These are phyloP conservation scores for Pichia manshurica DNA, from an alignment of 805 yeast species.

Conservation along the genomic window DNA sequence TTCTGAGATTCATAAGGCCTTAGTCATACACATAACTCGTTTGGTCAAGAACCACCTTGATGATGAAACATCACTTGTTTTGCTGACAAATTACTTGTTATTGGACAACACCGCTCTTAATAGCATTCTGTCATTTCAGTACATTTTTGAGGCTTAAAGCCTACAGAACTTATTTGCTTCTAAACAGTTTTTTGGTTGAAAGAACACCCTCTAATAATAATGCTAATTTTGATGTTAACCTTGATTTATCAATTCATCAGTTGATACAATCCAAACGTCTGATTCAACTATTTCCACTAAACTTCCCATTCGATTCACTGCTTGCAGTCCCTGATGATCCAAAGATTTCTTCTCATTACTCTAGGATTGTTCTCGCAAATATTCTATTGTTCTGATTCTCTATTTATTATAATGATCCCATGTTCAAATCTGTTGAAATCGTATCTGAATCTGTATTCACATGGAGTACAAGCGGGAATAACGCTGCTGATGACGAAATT, in stretches of 20 bases:
- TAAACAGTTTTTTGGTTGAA: constrained; percentile 15
- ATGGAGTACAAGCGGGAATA: constrained; percentile 14
- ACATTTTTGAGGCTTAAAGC: constrained; percentile 18
- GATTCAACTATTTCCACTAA: constrained; percentile 26
- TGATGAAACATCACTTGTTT: constrained; percentile 25
- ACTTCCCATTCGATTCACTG: constrained; percentile 21
- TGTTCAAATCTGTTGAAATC: background rate
- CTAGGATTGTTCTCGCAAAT: constrained; percentile 19
- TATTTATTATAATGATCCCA: constrained; percentile 10
- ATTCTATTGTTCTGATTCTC: constrained; percentile 17
- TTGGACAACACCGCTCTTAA: constrained; percentile 19
- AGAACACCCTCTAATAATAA: constrained; percentile 8
- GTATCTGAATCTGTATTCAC: constrained; percentile 15
- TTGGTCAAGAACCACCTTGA: constrained; percentile 25
- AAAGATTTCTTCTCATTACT: constrained; percentile 18
- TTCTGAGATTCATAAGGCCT: constrained; percentile 21
- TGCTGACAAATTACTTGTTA: constrained; percentile 21
- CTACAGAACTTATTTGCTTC: constrained; percentile 19
- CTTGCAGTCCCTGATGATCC: constrained; percentile 17
- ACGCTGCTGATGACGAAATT: constrained; percentile 5
- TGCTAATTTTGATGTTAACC: background rate
- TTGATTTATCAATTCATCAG: constrained; percentile 16
- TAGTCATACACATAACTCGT: constrained; percentile 15
- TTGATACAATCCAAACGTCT: constrained; percentile 24
- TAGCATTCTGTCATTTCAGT: constrained; percentile 22